Base-by-base conservation (phyloP, 2,329 filamentous ascomycete species). In the Cladophialophora exuberans region DNA sequence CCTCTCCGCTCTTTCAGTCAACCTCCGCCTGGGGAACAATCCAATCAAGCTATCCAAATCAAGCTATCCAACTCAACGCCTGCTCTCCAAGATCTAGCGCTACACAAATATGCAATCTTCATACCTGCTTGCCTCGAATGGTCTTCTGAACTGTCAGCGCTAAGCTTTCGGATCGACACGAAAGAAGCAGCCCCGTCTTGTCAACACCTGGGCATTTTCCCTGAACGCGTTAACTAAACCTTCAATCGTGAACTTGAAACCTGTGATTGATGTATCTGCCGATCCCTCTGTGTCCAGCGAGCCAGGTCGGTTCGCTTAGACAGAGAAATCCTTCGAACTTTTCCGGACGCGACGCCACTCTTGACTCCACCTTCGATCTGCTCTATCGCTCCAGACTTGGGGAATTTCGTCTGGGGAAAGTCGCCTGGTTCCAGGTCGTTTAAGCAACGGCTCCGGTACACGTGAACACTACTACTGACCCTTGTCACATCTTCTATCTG, bases 381-480 rank as follows among this genome's bases (percentile, higher is more conserved):
- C 33, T 39, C 45, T 33, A 39, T 13, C 22, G 22, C 22, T 25
- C 39, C 31, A 31, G 28, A n/a, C 22, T n/a, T 30, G 45, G 22
- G 45, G 38, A 26, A 25, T 5, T 11, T 43, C 30, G n/a, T 49
- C 47, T 52, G 53, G 53, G 53, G 47, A 38, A 53, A 52, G 9
- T 30, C 26, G n/a, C 44, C 42, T 46, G 35, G 53, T 39, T 49
- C 45, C 45, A 49, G 31, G 22, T 38, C n/a, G 20, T 17, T 22
- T 11, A 11, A 13, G 4, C 10, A 13, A 22, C 38, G 18, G 20
- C 22, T 6, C 7, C 22, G 10, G 18, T 22, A 6, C 18, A 28
- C 3, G 18, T 4, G 33, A 15, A 20, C n/a, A 49, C 28, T 13
- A 15, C 42, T 11, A 26, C 23, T 18, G 6, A 38, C n/a, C 15